Evolutionary conservation across 2,329 filamentous ascomycete genomes (phyloP).

Genomic region (Keithomyces neogunnii): DNA sequence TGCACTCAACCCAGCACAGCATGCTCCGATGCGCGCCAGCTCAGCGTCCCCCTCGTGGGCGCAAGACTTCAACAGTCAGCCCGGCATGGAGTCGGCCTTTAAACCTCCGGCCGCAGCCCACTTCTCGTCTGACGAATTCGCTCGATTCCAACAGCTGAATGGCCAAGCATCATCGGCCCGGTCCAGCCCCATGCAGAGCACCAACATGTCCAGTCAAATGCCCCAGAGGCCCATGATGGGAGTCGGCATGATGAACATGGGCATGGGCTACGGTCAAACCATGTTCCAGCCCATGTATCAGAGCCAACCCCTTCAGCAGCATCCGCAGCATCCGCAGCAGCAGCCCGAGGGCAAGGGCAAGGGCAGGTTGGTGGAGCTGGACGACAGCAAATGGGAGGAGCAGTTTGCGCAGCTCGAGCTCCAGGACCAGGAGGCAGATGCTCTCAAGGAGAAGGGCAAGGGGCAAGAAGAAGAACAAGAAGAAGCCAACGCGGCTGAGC

Average conservation of each 20-base stretch:
- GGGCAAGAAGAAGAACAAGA: slow-evolving; percentile 54
- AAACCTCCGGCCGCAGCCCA: slow-evolving; percentile 47
- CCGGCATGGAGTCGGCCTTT: slow-evolving; percentile 64
- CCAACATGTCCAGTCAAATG: slow-evolving; percentile 34
- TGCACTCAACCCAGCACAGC: slow-evolving; percentile 41
- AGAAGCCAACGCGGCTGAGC: slow-evolving; percentile 64
- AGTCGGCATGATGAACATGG: slow-evolving; percentile 40
- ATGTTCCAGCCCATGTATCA: slow-evolving; percentile 47
- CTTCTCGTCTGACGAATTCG: slow-evolving; percentile 80
- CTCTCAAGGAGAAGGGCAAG: slow-evolving; percentile 39
- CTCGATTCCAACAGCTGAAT: slow-evolving; percentile 71
- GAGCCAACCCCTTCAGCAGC: slow-evolving; percentile 35
- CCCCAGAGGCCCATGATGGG: slow-evolving; percentile 54
- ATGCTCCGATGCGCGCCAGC: slow-evolving; percentile 42
- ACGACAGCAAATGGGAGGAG: slow-evolving; percentile 91
- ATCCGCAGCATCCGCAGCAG: slow-evolving; percentile 32
- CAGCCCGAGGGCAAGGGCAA: slow-evolving; percentile 62
- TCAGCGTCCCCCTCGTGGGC: slow-evolving; percentile 47
- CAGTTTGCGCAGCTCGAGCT: slow-evolving; percentile 87
- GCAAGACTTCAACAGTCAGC: slow-evolving; percentile 47
- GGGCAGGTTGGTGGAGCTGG: slow-evolving; percentile 87
- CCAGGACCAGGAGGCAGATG: slow-evolving; percentile 41
- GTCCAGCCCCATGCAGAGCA: slow-evolving; percentile 50
- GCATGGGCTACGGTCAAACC: slow-evolving; percentile 41
- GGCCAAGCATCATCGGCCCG: slow-evolving; percentile 42